These are phyloP conservation scores for Toxicodendron radicans DNA, from an alignment of 345 rosid genomes.

Conservation along the genomic window DNA sequence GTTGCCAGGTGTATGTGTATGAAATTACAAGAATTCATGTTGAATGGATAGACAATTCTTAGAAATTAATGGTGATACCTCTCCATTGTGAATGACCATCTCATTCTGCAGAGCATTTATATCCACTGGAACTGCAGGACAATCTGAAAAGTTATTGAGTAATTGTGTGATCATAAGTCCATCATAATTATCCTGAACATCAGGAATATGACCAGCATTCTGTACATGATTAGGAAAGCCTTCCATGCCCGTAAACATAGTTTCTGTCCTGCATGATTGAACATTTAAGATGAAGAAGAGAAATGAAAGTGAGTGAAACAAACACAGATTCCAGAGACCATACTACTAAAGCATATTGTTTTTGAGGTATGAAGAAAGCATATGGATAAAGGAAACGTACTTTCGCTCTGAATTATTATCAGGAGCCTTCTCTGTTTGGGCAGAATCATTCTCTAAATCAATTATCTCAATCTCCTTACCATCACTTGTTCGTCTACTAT, in stretches of 20 bases:
- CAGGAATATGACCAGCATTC: conserved; percentile 48
- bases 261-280: conserved; percentile 57
- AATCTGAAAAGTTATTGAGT: conserved; percentile 55
- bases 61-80: conserved; percentile 46
- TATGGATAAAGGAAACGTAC: conserved; percentile 40
- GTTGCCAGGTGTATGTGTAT: not conserved
- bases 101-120: conserved; percentile 51
- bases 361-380: conserved; percentile 10
- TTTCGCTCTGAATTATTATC: conserved; percentile 47
- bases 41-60: conserved; percentile 13
- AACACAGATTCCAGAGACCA: not conserved
- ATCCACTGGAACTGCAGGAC: conserved; percentile 53
- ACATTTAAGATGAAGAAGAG: conserved; percentile 10
- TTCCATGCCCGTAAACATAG: conserved; percentile 45
- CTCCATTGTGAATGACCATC: conserved; percentile 61
- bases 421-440: conserved; percentile 51
- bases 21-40: not conserved
- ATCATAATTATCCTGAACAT: conserved; percentile 69
- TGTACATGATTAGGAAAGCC: conserved; percentile 40
- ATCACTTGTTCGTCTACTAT: conserved; percentile 41
- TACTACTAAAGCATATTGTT: not conserved
- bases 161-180: conserved; percentile 81
- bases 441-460: conserved; percentile 80
- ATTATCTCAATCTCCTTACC: conserved; percentile 83
- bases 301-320: conserved; percentile 17